Evolutionary conservation across 2,329 filamentous ascomycete genomes (phyloP).

Genomic region (Tolypocladium cylindrosporum): DNA sequence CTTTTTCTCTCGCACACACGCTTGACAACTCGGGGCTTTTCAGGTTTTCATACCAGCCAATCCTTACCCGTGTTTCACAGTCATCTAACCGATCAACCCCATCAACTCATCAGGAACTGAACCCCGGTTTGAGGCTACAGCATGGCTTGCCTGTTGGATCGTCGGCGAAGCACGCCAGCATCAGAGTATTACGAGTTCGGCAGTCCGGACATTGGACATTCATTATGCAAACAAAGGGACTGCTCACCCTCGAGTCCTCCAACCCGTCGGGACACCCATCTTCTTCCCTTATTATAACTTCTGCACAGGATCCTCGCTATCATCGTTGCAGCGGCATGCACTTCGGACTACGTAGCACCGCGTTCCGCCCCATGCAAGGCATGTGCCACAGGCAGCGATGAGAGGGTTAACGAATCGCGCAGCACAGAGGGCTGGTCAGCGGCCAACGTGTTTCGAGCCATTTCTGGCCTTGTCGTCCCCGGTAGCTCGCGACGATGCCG

Average conservation of each 20-base stretch:
- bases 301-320: neutral
- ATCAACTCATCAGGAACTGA: neutral
- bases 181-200: too few relatives aligned
- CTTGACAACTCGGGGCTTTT: neutral
- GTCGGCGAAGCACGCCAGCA: too few relatives aligned
- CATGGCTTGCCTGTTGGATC: neutral
- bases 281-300: neutral
- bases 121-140: neutral
- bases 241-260: neutral
- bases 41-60: neutral
- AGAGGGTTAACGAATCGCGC: neutral
- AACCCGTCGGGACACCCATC: neutral
- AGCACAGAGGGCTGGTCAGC: neutral
- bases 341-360: neutral
- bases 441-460: neutral
- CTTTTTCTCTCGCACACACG: neutral
- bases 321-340: neutral
- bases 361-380: neutral
- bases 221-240: neutral
- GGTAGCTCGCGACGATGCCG: neutral
- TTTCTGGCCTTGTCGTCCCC: neutral
- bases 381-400: neutral
- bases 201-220: neutral
- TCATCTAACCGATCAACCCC: neutral
- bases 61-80: neutral